Conservation (phyloP, 768 basidiomycete species). For the Podaxis pistillaris region DNA sequence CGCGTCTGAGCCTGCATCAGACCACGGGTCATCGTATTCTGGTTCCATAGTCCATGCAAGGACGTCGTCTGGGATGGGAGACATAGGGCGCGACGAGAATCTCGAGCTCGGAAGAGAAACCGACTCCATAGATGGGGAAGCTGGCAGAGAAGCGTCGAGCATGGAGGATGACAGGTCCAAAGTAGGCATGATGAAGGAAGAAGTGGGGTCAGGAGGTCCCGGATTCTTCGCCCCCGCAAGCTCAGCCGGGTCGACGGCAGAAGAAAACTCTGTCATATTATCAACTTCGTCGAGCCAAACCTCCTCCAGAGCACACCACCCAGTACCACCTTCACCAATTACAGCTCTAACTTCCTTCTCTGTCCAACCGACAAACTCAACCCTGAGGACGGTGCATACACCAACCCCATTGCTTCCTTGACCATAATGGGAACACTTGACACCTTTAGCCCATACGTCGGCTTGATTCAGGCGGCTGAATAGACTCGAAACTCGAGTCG, state of each 20-base stretch:
- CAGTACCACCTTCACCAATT: slow-evolving; percentile 67
- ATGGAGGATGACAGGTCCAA: slow-evolving; percentile 67
- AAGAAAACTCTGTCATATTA: slow-evolving; percentile 25
- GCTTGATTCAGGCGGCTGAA: slow-evolving; percentile 71
- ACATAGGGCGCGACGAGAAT: slow-evolving; percentile 5
- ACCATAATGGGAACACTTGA: slow-evolving; percentile 55
- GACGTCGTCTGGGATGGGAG: slow-evolving; percentile 13
- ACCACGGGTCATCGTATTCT: slow-evolving; percentile 33
- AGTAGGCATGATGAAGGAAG: slow-evolving; percentile 74
- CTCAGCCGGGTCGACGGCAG: slow-evolving; percentile 21
- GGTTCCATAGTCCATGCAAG: slow-evolving; percentile 17
- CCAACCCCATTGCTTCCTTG: slow-evolving; percentile 36
- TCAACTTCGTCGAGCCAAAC: slow-evolving; percentile 24
- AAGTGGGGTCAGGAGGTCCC: slow-evolving; percentile 48
- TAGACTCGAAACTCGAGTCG: slow-evolving; percentile 62
- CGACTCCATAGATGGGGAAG: slow-evolving; percentile 6
- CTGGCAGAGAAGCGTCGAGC: slow-evolving; percentile 20
- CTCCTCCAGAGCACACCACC: slow-evolving; percentile 78
- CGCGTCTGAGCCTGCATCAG: slow-evolving; percentile 22
- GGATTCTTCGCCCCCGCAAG: slow-evolving; percentile 3
- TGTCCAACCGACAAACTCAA: slow-evolving; percentile 76
- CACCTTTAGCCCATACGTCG: slow-evolving; percentile 63
- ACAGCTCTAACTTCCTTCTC: slow-evolving; percentile 61
- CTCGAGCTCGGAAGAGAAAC: slow-evolving; percentile 4
- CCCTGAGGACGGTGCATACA: slow-evolving; percentile 62